These are phyloP conservation scores for Yamadazyma phyllophila DNA, from an alignment of 805 yeast species.

Conservation along the genomic window DNA sequence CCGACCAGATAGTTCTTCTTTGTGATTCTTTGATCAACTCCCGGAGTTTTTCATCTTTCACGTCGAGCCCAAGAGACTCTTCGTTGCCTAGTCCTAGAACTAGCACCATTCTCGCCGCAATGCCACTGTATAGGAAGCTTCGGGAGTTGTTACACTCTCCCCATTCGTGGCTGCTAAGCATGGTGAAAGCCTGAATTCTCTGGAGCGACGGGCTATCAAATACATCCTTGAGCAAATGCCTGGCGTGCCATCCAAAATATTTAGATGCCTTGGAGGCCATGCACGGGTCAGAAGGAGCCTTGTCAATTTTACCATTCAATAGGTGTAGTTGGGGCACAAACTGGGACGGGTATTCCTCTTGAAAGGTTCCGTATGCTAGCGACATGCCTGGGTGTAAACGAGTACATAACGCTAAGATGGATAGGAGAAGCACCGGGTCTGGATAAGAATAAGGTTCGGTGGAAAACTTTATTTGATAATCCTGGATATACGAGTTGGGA, in stretches of 20 bases:
- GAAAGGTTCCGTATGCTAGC: slow-evolving; percentile 29
- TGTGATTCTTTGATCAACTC: slow-evolving; percentile 29
- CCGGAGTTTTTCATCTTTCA: slow-evolving; percentile 12
- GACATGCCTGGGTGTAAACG: slow-evolving; percentile 32
- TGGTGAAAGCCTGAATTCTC: slow-evolving; percentile 34
- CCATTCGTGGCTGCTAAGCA: slow-evolving; percentile 42
- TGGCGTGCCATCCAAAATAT: slow-evolving; percentile 40
- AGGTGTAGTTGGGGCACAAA: slow-evolving; percentile 21
- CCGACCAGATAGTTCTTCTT: slow-evolving; percentile 39
- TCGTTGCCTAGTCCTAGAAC: slow-evolving; percentile 30
- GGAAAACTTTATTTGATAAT: slow-evolving; percentile 15
- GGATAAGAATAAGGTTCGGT: slow-evolving; percentile 17
- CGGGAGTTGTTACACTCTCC: slow-evolving; percentile 38
- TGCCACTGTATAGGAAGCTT: slow-evolving; percentile 36
- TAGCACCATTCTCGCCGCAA: slow-evolving; percentile 39
- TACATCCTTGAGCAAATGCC: slow-evolving; percentile 26
- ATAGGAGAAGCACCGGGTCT: slow-evolving; percentile 32
- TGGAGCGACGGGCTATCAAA: slow-evolving; percentile 40
- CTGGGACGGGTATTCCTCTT: slow-evolving; percentile 24
- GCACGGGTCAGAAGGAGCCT: neutral
- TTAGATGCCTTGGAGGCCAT: slow-evolving; percentile 30
- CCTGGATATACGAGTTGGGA: slow-evolving; percentile 19
- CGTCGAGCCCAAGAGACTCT: neutral
- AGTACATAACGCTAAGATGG: slow-evolving; percentile 34
- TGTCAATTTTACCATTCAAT: too few species aligned